These are phyloP conservation scores for Licmophora abbreviata DNA, from an alignment of 108 stramenopile species.

Conservation along the genomic window DNA sequence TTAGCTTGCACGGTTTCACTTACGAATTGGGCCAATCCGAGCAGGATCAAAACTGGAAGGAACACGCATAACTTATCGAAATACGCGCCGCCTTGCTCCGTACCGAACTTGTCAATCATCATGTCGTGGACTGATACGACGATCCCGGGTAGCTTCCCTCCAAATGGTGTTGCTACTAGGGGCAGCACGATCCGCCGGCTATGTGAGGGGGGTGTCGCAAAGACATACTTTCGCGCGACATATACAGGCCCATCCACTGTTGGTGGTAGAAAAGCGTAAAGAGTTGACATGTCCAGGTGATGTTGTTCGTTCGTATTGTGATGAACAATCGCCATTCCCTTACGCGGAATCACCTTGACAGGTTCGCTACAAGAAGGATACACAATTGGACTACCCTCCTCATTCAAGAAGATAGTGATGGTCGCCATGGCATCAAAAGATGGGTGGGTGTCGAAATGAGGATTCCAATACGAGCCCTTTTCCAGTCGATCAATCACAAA, in stretches of 20 bases:
- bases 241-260: conserved; percentile 32
- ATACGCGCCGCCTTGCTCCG: conserved; percentile 45
- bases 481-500: conserved; percentile 64
- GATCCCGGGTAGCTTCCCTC: conserved; percentile 51
- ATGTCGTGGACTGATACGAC: conserved; percentile 37
- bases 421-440: conserved; percentile 40
- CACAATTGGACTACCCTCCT: conserved; percentile 4
- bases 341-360: conserved; percentile 49
- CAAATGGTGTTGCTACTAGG: conserved; percentile 48
- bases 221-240: conserved; percentile 79
- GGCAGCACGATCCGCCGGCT: conserved; percentile 67
- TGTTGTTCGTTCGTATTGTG: conserved; percentile 73
- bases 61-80: conserved; percentile 71
- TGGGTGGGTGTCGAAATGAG: conserved; percentile 56
- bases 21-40: conserved; percentile 33
- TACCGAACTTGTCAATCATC: conserved; percentile 65
- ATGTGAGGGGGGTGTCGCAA: conserved; percentile 40
- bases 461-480: conserved; percentile 41
- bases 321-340: conserved; percentile 80
- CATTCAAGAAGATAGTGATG: conserved; percentile 71
- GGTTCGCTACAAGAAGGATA: conserved; percentile 23
- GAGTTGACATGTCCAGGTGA: conserved; percentile 46
- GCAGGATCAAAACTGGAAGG: conserved; percentile 42
- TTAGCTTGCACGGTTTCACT: conserved; percentile 14
- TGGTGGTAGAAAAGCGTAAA: conserved; percentile 55